Evolutionary conservation across 2,329 filamentous ascomycete species (phyloP).

Genomic region (Xylaria sp.): DNA sequence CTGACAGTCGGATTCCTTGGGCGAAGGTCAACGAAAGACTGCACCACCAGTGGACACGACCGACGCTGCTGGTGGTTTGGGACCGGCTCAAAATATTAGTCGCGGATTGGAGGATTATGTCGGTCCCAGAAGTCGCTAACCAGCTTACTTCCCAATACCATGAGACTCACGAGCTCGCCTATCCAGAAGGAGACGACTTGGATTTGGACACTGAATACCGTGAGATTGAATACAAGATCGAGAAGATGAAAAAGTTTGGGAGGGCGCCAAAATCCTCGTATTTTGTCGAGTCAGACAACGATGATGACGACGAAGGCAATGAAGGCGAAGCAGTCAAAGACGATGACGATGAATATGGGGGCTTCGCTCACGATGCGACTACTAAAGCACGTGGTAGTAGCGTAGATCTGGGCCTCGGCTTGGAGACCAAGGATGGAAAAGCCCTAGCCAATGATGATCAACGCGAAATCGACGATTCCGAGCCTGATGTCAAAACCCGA

Average conservation of each 20-base stretch:
- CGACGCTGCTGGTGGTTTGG: conserved; percentile 36
- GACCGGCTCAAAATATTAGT: conserved; percentile 31
- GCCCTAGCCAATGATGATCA: conserved; percentile 2
- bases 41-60: conserved; percentile 25
- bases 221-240: conserved; percentile 31
- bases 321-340: conserved; percentile 2
- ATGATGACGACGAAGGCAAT: conserved; percentile 18
- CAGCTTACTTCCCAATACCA: conserved; percentile 27
- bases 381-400: conserved; percentile 11
- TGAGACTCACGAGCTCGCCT: conserved; percentile 27
- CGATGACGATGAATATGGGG: conserved; percentile 1
- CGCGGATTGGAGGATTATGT: conserved; percentile 27
- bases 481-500: conserved; percentile 17
- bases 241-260: conserved; percentile 23
- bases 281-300: conserved; percentile 26
- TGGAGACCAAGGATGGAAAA: conserved; percentile 1
- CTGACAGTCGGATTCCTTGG: conserved; percentile 38
- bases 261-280: conserved; percentile 20
- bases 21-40: conserved; percentile 27
- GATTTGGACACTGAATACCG: conserved; percentile 29
- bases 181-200: conserved; percentile 23
- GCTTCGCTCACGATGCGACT: conserved; percentile 6
- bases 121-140: conserved; percentile 28
- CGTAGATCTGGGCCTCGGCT: conserved; percentile 23
- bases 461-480: conserved; percentile 28